Evolutionary conservation across 1,139 yeast species (phyloP).

Genomic region (Suhomyces kunorum): DNA sequence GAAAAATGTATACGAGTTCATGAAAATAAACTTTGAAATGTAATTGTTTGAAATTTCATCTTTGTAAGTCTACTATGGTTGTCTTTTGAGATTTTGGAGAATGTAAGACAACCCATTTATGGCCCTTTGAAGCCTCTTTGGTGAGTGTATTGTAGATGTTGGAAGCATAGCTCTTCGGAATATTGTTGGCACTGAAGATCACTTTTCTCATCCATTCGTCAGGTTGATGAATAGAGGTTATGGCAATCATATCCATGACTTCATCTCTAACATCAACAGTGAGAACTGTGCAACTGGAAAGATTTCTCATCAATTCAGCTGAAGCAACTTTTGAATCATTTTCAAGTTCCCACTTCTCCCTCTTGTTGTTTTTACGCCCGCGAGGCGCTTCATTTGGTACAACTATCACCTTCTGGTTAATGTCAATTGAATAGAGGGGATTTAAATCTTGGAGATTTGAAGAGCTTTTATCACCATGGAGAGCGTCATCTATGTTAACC

Average conservation of each 20-base stretch:
- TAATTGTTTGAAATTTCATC: conserved; percentile 29
- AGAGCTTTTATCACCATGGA: conserved; percentile 7
- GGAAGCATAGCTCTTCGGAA: conserved; percentile 76
- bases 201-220: conserved; percentile 92
- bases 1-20: background rate
- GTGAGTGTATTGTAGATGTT: conserved; percentile 70
- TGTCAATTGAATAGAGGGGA: conserved; percentile 40
- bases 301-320: conserved; percentile 50
- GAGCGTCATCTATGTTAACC: conserved; percentile 22
- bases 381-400: conserved; percentile 74
- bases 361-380: conserved; percentile 70
- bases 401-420: conserved; percentile 58
- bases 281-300: conserved; percentile 68
- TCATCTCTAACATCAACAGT: conserved; percentile 82
- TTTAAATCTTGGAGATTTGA: conserved; percentile 19
- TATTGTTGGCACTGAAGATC: conserved; percentile 55
- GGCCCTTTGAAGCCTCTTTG: conserved; percentile 72
- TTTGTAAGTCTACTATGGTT: conserved; percentile 63
- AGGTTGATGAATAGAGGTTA: conserved; percentile 70
- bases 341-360: conserved; percentile 79
- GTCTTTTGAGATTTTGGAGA: conserved; percentile 75
- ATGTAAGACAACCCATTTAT: conserved; percentile 70
- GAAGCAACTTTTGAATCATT: conserved; percentile 70
- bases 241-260: conserved; percentile 75
- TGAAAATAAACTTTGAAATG: no score